Conservation (phyloP, 805 yeast genomes). For the Schwanniomyces occidentalis region DNA sequence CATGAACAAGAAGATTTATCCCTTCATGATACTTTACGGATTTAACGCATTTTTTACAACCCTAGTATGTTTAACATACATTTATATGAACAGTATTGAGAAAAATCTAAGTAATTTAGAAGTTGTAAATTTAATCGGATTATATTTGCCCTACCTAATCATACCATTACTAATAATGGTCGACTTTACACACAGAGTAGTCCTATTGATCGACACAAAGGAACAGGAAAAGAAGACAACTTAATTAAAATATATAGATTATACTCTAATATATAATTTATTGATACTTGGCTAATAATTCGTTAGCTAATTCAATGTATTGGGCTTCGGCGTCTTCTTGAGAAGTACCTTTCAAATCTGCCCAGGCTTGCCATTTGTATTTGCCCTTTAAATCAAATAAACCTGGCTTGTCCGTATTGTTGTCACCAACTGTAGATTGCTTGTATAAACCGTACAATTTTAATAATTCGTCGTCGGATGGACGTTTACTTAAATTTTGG, state of each 20-base stretch:
- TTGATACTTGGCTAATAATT: constrained; percentile 51
- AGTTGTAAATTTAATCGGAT: constrained; percentile 41
- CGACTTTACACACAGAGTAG: constrained; percentile 37
- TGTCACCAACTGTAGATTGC: constrained; percentile 97
- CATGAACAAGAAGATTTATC: constrained; percentile 15
- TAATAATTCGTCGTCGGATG: constrained; percentile 83
- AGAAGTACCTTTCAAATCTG: constrained; percentile 76
- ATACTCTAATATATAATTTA: constrained; percentile 8
- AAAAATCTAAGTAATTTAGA: constrained; percentile 41
- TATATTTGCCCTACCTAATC: constrained; percentile 71
- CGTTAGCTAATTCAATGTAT: constrained; percentile 68
- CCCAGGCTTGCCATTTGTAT: constrained; percentile 98
- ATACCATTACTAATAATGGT: constrained; percentile 60
- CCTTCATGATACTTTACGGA: constrained; percentile 64
- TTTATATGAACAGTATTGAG: constrained; percentile 32
- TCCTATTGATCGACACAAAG: constrained; percentile 1
- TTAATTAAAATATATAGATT: constrained; percentile 2
- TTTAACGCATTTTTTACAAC: constrained; percentile 84
- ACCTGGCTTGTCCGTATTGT: constrained; percentile 84
- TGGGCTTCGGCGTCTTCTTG: constrained; percentile 89
- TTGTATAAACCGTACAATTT: constrained; percentile 89
- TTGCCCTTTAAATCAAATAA: constrained; percentile 91
- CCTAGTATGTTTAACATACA: constrained; percentile 62
- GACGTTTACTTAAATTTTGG: constrained; percentile 70
- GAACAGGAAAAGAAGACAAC: neutral